Evolutionary conservation across 2,329 filamentous ascomycete genomes (phyloP).

Genomic region (Hypoxylon sp.): DNA sequence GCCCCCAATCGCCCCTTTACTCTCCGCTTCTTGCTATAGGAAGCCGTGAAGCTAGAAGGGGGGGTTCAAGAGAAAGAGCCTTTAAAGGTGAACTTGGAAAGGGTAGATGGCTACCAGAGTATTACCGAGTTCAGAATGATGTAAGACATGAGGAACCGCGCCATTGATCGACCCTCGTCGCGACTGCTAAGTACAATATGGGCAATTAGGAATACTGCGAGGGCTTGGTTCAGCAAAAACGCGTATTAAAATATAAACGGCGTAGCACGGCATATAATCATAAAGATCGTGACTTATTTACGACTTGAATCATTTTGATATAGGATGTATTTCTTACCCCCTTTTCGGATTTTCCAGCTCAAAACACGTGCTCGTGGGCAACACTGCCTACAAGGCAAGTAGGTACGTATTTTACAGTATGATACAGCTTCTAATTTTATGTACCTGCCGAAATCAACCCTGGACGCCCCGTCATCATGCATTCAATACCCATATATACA

Average conservation of each 20-base stretch:
- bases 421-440: background rate
- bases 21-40: background rate
- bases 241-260: background rate
- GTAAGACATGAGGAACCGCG: background rate
- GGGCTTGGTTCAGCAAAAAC: background rate
- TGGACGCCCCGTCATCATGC: conserved; percentile 12
- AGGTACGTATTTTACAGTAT: background rate
- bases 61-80: background rate
- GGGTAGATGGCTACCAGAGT: background rate
- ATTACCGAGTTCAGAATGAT: background rate
- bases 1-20: background rate
- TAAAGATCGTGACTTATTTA: background rate
- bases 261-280: background rate
- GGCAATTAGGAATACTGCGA: background rate
- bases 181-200: background rate
- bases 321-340: background rate
- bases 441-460: background rate
- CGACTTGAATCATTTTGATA: too few species aligned
- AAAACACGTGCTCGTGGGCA: too few species aligned
- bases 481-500: conserved; percentile 10
- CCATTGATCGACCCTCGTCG: background rate
- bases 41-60: background rate
- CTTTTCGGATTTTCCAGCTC: too few species aligned
- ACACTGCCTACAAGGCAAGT: too few species aligned
- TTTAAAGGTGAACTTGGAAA: background rate